Conservation (phyloP, 352 stramenopile species). For the Phytophthora citrophthora region DNA sequence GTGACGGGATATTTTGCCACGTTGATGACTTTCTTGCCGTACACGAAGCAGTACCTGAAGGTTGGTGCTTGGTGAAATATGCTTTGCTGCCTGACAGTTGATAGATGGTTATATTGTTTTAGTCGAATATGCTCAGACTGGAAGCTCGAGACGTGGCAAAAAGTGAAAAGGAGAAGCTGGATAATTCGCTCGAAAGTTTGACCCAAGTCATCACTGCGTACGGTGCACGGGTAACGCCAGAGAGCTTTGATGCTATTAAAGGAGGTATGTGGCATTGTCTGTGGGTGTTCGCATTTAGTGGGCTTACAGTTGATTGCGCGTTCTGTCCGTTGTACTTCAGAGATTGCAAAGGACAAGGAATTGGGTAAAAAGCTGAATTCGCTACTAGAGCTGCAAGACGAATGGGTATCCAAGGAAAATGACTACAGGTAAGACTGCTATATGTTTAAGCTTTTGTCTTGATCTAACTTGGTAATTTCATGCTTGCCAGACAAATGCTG, state of each 20-base stretch:
- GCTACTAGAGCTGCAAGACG: slow-evolving; percentile 64
- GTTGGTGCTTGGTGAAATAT: slow-evolving; percentile 24
- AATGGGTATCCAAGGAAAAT: slow-evolving; percentile 88
- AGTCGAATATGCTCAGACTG: slow-evolving; percentile 88
- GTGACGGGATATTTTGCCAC: slow-evolving; percentile 90
- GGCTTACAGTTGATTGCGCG: background rate
- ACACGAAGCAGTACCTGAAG: slow-evolving; percentile 90
- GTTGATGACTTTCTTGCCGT: slow-evolving; percentile 88
- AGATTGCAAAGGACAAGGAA: slow-evolving; percentile 62
- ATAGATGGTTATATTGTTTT: slow-evolving; percentile 3
- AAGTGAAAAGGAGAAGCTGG: slow-evolving; percentile 62
- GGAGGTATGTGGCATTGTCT: slow-evolving; percentile 40
- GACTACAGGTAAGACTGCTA: slow-evolving; percentile 65
- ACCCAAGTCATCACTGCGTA: slow-evolving; percentile 48
- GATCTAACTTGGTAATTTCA: background rate
- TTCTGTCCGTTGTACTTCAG: slow-evolving; percentile 24
- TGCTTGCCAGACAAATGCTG: slow-evolving; percentile 77
- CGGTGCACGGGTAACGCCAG: slow-evolving; percentile 31
- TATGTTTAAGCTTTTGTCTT: background rate
- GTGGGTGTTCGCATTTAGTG: background rate
- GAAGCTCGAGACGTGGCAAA: slow-evolving; percentile 78
- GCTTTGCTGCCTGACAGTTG: background rate
- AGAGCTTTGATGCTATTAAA: slow-evolving; percentile 62
- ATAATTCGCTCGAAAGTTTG: slow-evolving; percentile 45
- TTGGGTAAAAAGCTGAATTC: slow-evolving; percentile 58